Base-by-base conservation (phyloP, 495 filamentous ascomycete genomes). In the Podospora comata region DNA sequence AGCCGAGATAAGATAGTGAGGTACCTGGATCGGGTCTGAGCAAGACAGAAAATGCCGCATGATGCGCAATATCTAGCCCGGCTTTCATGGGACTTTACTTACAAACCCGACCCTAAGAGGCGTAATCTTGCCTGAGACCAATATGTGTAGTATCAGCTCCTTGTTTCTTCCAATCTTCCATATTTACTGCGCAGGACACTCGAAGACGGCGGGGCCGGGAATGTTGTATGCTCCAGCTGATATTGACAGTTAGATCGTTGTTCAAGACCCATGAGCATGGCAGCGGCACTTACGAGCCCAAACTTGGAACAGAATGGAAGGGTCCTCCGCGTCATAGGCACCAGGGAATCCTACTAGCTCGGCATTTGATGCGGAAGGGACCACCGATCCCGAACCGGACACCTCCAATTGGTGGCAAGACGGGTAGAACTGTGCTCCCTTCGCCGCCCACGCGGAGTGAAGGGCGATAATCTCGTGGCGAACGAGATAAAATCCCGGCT, bases 381-480 rank as follows among this genome's bases (percentile, higher is more conserved):
- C 84, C 75, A 72, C 80, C 62, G 78, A 82, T 55, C 80, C 85
- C 60, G 83, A 85, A 30, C 89, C 86, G 7, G 84, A 85, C 32
- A 92, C 82, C 68, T 87, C 79, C 61, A 91, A 76, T 81, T 90
- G 90, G 76, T 91, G 79, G 74, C 90, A 92, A 34, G 85, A 83
- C 19, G 89, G 89, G 75, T 91, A 92, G 79, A 86, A 87, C 79
- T 92, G 89, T 7, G 88, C 87, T 13, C 88, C 88, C 57, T 84
- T 77, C 44, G 78, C 74, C 0, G 73, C 68, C 64, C 67, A 72
- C 13, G 88, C 86, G 16, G 83, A 79, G 79, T 91, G 88, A 27
- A 91, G 84, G 23, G 85, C 88, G 66, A 90, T 87, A 69, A 92
- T 86, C 76, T 92, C 89, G 73, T 90, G 87, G 28, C 89, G 86